Base-by-base conservation (phyloP, 495 filamentous ascomycete species). In the Parathielavia hyrcaniae region DNA sequence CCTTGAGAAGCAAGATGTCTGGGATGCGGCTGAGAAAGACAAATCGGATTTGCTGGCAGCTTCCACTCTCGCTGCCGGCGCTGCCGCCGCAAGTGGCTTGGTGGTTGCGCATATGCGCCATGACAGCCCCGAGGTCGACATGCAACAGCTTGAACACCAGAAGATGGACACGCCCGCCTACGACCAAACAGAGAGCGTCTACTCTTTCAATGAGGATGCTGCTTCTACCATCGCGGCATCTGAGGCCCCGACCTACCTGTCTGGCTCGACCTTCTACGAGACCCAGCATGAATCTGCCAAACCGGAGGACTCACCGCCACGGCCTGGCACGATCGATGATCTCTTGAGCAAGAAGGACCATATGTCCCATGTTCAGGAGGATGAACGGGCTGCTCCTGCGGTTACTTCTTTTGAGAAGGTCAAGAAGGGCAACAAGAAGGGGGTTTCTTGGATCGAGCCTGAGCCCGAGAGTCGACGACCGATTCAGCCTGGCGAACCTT, bases 221-320 rank as follows among this genome's bases (percentile, higher is more conserved):
- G 64, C 66, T 17, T 70, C 68, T 5, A 70, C 68, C n/a, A 52
- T 70, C 7, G 68, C 68, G 8, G 61, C 64, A 0, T 68, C 68
- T 11, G 68, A 70, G 52, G 66, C 68, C 0, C 66, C 68, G 13
- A 70, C 64, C 44, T 61, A 64, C 35, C 49, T 70, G 20, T 67
- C 66, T 19, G 68, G 66, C 0, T 66, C 63, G 5, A 65, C 60
- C 4, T 61, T 59, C 52, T 62, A 68, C 47, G 70, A 72, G 20
- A 64, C 68, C 17, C 67, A 75, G 20, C 62, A 32, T 1, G 56
- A 67, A 40, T 59, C 69, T 23, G 55, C 41, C 4, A 61, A 68
- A 19, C 13, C 17, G 1, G 52, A 63, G 17, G 56, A 53, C 8
- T 48, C 61, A 14, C 53, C 57, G 34, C 60, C 56, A 5, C 49